Conservation (phyloP, 768 basidiomycete genomes). For the Kwoniella pini region DNA sequence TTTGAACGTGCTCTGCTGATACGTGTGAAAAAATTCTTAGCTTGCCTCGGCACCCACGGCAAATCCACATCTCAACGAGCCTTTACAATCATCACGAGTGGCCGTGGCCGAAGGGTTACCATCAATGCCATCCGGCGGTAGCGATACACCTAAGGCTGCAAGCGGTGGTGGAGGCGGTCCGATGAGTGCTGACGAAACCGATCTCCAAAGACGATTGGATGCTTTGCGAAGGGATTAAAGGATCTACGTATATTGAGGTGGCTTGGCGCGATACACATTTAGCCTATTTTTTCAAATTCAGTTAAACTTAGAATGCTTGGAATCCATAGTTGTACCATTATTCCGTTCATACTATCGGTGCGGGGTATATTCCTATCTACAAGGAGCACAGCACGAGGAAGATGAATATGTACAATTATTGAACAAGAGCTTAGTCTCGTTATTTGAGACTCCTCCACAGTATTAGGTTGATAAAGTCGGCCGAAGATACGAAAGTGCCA, state of each 20-base stretch:
- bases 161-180: conserved; percentile 38
- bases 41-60: conserved; percentile 77
- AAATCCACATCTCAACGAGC: conserved; percentile 64
- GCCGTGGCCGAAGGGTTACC: conserved; percentile 83
- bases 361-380: background rate
- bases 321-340: conserved; percentile 9
- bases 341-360: background rate
- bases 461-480: background rate
- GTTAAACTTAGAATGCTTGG: conserved; percentile 1
- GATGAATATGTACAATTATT: too few relatives aligned
- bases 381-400: background rate
- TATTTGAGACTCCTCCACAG: background rate
- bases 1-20: too few relatives aligned
- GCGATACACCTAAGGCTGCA: conserved; percentile 56
- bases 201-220: conserved; percentile 88
- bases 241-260: background rate
- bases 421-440: background rate
- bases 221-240: conserved; percentile 61
- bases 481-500: conserved; percentile 15
- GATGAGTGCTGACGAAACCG: conserved; percentile 75
- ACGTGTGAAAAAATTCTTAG: conserved; percentile 58
- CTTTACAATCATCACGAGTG: conserved; percentile 67
- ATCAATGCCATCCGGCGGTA: conserved; percentile 56
- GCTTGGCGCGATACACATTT: background rate
- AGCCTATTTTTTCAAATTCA: background rate